Evolutionary conservation across 768 basidiomycete species (phyloP).

Genomic region (Boletus insuetus): DNA sequence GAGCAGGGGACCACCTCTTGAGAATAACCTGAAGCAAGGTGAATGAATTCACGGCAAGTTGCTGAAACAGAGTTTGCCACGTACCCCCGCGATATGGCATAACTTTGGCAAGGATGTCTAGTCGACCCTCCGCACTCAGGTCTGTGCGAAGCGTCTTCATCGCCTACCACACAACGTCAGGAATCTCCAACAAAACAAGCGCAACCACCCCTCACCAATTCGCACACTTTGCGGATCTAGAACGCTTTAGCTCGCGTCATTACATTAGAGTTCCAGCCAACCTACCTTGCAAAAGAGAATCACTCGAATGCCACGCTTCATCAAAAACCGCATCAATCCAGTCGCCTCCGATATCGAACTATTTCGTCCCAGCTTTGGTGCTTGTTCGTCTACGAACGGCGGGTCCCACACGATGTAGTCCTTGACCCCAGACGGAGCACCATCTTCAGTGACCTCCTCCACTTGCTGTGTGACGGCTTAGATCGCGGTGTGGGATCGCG

Average conservation of each 20-base stretch:
- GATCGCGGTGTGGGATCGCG: background rate
- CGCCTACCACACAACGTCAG: conserved; percentile 44
- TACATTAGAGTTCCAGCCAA: background rate
- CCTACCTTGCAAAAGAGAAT: conserved; percentile 87
- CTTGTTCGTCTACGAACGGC: conserved; percentile 51
- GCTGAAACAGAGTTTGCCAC: conserved; percentile 6
- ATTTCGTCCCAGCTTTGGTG: conserved; percentile 51
- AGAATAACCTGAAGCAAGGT: conserved; percentile 56
- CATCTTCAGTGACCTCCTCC: conserved; percentile 71
- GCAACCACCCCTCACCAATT: conserved; percentile 53
- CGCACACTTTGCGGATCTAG: conserved; percentile 78
- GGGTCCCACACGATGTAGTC: conserved; percentile 81
- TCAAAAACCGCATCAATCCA: conserved; percentile 70
- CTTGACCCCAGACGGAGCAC: conserved; percentile 77
- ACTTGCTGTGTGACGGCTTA: conserved; percentile 41
- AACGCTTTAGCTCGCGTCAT: background rate
- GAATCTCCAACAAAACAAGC: background rate
- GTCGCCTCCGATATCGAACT: conserved; percentile 69
- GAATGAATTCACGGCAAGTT: background rate
- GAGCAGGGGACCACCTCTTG: conserved; percentile 45
- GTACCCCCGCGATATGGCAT: conserved; percentile 83
- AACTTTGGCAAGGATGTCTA: conserved; percentile 72
- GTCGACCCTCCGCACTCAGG: conserved; percentile 69
- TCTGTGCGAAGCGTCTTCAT: conserved; percentile 76
- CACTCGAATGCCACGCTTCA: conserved; percentile 76